Base-by-base conservation (phyloP, 805 yeast species). In the Nakazawaea wyomingensis region DNA sequence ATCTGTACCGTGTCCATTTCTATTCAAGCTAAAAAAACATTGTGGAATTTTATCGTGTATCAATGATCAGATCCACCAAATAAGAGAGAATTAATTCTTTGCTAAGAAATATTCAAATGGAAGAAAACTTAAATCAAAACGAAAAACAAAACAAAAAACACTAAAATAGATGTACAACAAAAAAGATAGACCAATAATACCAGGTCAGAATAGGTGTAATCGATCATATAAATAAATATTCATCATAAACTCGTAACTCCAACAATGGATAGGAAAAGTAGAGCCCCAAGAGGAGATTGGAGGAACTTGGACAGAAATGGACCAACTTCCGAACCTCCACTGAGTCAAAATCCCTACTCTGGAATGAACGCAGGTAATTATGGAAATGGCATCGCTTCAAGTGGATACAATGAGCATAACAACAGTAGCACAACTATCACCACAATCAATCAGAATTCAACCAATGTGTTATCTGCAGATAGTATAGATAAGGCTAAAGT, bases 401-500 rank as follows among this genome's bases (percentile, higher is more conserved):
- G 14, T 27, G 33, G 14, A 19, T n/a, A 19, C n/a, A 34, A 28
- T 34, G 19, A 27, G 31, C 31, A 22, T 17, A 29, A 24, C 18
- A 22, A 22, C 20, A 14, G 21, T n/a, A 26, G 22, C n/a, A 18
- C 21, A 2, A 30, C 16, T 11, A 8, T 4, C 22, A 32, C n/a
- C 19, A 17, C 27, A 11, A 34, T n/a, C 26, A 20, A 11, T 13
- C 26, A 6, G 17, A 10, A 9, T 21, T 9, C 11, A 11, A 24
- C 8, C 27, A n/a, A 9, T 26, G 17, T n/a, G 20, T 19, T 44
- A 6, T 14, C 26, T 6, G 40, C 32, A 4, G 43, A 35, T 24
- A 44, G 34, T 19, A 34, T 39, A 27, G 41, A 39, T 31, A 39
- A 31, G 35, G 43, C 41, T 7, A 30, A 26, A 17, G 68, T 68